Evolutionary conservation across 1,284 basidiomycete genomes (phyloP), one percentile per base, ranked within the genome.

Genomic region (Retiboletus flavoniger): DNA sequence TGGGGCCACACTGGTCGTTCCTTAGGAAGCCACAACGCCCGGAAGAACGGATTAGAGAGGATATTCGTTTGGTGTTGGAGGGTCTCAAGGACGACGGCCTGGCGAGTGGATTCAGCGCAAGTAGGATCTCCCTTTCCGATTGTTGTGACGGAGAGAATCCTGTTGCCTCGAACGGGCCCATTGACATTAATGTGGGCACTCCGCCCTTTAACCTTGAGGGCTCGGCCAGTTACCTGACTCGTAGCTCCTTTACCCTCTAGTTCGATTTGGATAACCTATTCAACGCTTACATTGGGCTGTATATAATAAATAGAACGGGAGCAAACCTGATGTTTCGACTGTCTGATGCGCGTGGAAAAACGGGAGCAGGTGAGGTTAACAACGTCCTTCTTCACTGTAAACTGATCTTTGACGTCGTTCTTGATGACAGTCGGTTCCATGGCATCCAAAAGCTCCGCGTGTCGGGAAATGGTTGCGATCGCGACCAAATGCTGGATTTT

Each of bases 101-200:
- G 63, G n/a, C 76, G 74, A 46, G 62, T 31, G 0, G 47, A 53
- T 56, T 84, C 80, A 1, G 80, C 76, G 8, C 10, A 55, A 4
- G 78, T 82, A 0, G 67, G 72, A 2, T 60, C 55, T 16, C 75
- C 77, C 48, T 67, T 74, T 9, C 80, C 82, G 16, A 78, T 50
- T 1, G 14, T 16, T 13, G 34, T 35, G 42, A 78, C 66, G 6
- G 66, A 65, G 36, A 63, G 50, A 40, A 73, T 58, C 29, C 53
- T 50, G 26, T 54, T 19, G 3, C 56, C 62, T 60, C 58, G 40
- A 31, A 73, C 29, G 34, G 58, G 21, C 52, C 67, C 49, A 50
- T 57, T 11, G 41, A 60, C 46, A 52, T 26, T 49, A 19, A 78
- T 63, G 10, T 49, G 49, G 8, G 68, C 67, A 7, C 34, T 50